Evolutionary conservation across 306 rosid genomes (phyloP), one percentile per base, ranked within the genome.

Genomic region (Corylus avellana): DNA sequence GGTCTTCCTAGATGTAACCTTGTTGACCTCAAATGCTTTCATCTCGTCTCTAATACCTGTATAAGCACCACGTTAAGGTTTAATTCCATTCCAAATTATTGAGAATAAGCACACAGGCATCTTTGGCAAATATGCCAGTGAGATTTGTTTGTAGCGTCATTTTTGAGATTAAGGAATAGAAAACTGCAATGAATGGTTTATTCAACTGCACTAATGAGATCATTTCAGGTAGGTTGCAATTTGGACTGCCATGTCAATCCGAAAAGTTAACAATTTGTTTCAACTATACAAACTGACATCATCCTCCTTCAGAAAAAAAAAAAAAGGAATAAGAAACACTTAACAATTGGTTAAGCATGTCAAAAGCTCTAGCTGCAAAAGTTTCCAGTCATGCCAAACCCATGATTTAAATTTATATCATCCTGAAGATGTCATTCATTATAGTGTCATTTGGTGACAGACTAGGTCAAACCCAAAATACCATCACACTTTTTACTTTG

Each of bases 1-100:
- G 22, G 81, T 88, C 91, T 88, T 90, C 81, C 96, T 92, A 27
- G 97, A 91, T 11, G 86, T 89, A 66, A 92, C 84, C 87, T 88
- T 87, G 80, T 86, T 87, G 57, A 92, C 80, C 87, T 89, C 91
- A 62, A 87, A 90, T n/a, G 90, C 94, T 87, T 87, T 88, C 85
- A 92, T 88, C 76, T 88, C 93, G 73, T 86, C 90, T 49, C 74
- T 74, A 11, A 87, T 82, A 76, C 90, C 97, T 94, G 85, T 80
- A 75, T 37, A 35, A 71, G 63, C 73, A 85, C 66, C 74, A 77
- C 3, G 42, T 2, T 27, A 77, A 27, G 69, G 56, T 66, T 77
- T 14, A 66, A 51, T 47, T 54, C 32, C n/a, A 29, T 51, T 32
- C 50, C 25, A 25, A n/a, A 64, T 50, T 12, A 22, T 22, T 22